Evolutionary conservation across 768 basidiomycete species (phyloP).

Genomic region (Russula ochroleuca): DNA sequence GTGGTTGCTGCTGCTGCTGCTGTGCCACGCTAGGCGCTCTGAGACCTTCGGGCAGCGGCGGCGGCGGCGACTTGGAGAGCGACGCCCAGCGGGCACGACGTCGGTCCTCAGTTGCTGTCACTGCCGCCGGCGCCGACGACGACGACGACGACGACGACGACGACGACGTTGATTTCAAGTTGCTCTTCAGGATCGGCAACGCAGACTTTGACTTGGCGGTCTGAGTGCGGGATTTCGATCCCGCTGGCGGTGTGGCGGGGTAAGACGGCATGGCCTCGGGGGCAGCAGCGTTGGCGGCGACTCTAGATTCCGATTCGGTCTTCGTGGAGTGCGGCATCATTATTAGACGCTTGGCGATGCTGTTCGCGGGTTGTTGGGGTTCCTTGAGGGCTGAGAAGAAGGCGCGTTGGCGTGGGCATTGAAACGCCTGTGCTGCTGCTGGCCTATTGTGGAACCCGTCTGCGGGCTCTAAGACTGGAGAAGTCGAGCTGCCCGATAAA

Average conservation of each 20-base stretch:
- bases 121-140: neutral
- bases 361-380: constrained; percentile 2
- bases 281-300: neutral
- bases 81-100: neutral
- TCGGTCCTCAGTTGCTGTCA: neutral
- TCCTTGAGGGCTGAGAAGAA: constrained; percentile 20
- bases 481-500: constrained; percentile 24
- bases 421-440: neutral
- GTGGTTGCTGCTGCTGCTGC: neutral
- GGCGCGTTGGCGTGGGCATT: constrained; percentile 18
- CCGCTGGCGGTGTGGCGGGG: neutral
- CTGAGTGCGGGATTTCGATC: neutral
- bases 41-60: neutral
- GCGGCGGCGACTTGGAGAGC: neutral
- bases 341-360: constrained; percentile 12
- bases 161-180: no score
- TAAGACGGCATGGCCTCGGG: neutral
- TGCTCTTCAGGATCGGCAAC: constrained; percentile 10
- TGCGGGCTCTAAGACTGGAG: constrained; percentile 20
- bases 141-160: neutral
- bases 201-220: constrained; percentile 4
- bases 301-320: neutral
- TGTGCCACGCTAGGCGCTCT: neutral
- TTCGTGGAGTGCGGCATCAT: neutral
- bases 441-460: constrained; percentile 24